These are phyloP conservation scores for Pestalotiopsis sp. DNA, from an alignment of 2,329 filamentous ascomycete genomes.

Conservation along the genomic window DNA sequence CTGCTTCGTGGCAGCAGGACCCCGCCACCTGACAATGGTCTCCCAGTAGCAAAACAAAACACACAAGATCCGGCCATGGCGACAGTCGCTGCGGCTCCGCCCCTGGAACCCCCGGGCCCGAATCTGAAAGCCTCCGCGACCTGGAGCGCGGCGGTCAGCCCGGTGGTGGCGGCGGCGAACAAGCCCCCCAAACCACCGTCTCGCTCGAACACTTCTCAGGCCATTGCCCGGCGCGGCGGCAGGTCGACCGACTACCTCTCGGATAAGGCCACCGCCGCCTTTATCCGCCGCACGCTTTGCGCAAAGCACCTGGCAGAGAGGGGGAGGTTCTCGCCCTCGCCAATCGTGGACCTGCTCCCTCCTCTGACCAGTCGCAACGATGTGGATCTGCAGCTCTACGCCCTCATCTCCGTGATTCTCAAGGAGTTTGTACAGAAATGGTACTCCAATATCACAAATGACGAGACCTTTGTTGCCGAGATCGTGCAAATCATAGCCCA, in stretches of 20 bases:
- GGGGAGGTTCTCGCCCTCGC: slow-evolving; percentile 51
- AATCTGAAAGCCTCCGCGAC: slow-evolving; percentile 26
- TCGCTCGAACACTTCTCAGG: slow-evolving; percentile 32
- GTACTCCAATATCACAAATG: slow-evolving; percentile 91
- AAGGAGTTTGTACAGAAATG: slow-evolving; percentile 90
- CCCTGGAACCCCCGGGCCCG: slow-evolving; percentile 21
- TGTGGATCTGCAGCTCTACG: slow-evolving; percentile 91
- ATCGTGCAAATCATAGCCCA: slow-evolving; percentile 90
- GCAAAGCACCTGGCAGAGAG: slow-evolving; percentile 67
- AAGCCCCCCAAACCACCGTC: slow-evolving; percentile 17
- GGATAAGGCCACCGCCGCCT: slow-evolving; percentile 76
- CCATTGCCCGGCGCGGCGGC: slow-evolving; percentile 28
- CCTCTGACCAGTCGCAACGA: slow-evolving; percentile 94
- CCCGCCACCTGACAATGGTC: not conserved
- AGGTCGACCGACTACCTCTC: slow-evolving; percentile 59
- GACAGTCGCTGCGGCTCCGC: slow-evolving; percentile 23
- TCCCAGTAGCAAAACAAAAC: not conserved
- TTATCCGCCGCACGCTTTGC: slow-evolving; percentile 85
- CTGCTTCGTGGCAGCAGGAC: slow-evolving; percentile 23
- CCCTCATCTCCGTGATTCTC: slow-evolving; percentile 85
- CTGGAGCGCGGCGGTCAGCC: slow-evolving; percentile 29
- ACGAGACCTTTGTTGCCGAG: slow-evolving; percentile 86
- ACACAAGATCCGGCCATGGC: slow-evolving; percentile 27
- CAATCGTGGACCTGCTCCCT: slow-evolving; percentile 82
- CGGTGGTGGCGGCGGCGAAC: slow-evolving; percentile 15